A percentile compares a stretch with the other conserved stretches of the same genome.
These are phyloP conservation scores for Camelina laxa DNA, from an alignment of 345 rosid genomes.

Conservation along the genomic window DNA sequence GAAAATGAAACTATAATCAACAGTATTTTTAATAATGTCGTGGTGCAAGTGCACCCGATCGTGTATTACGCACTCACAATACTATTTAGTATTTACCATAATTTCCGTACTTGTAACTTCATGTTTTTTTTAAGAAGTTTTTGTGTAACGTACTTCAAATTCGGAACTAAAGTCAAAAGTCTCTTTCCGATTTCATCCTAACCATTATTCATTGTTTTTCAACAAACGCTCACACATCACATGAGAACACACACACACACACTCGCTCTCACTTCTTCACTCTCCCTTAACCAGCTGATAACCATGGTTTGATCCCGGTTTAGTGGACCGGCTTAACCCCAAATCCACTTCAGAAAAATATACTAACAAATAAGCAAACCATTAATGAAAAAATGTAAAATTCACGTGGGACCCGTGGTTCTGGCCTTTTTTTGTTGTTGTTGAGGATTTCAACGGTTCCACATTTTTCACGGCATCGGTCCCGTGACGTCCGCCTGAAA, in stretches of 20 bases:
- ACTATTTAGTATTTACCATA: conserved; percentile 2
- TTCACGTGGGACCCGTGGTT: conserved; percentile 39
- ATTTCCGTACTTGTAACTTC: neutral
- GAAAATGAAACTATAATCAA: neutral
- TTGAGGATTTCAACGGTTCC: conserved; percentile 28
- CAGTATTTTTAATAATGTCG: neutral
- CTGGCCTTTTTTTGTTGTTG: neutral
- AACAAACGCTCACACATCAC: neutral
- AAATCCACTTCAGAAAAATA: neutral
- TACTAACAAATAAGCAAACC: neutral
- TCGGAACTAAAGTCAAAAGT: too few species aligned
- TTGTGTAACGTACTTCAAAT: neutral
- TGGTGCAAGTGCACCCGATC: neutral
- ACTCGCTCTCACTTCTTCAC: neutral
- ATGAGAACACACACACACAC: neutral
- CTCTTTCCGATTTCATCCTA: neutral
- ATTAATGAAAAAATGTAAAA: conserved; percentile 18
- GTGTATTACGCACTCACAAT: neutral
- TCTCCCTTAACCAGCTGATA: neutral
- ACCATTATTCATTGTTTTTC: neutral
- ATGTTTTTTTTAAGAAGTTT: neutral
- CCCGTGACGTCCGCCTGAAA: conserved; percentile 40
- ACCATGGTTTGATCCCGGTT: neutral
- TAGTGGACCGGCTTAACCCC: neutral
- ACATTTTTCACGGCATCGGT: conserved; percentile 30